A percentile compares a stretch with the other conserved stretches of the same genome.
phyloP scores from a whole-genome alignment of 1,284 basidiomycete species.

The Ceratobasidium sp. region DNA sequence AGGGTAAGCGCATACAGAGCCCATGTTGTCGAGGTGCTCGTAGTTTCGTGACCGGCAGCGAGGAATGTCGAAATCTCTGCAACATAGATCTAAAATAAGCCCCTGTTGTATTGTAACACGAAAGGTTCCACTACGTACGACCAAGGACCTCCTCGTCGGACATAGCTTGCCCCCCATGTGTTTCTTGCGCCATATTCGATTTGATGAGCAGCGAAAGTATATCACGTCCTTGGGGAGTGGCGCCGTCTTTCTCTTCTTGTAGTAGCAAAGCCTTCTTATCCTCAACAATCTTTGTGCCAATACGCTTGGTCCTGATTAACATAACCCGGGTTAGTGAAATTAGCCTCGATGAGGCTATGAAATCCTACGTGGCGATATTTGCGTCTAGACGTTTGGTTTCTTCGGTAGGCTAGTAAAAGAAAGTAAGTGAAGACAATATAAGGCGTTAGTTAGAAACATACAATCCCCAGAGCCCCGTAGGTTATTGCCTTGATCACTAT shows the following conservation, averaged over 20 bases:
- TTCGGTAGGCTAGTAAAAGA: slow-evolving; percentile 50
- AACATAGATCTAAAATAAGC: background rate
- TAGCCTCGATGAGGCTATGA: slow-evolving; percentile 29
- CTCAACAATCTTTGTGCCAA: slow-evolving; percentile 56
- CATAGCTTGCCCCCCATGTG: slow-evolving; percentile 47
- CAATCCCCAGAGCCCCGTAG: background rate
- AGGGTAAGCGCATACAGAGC: slow-evolving; percentile 59
- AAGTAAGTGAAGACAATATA: slow-evolving; percentile 46
- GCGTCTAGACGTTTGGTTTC: slow-evolving; percentile 24
- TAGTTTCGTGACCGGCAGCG: slow-evolving; percentile 44
- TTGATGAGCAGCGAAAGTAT: slow-evolving; percentile 51
- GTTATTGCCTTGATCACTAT: background rate
- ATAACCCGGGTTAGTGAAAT: slow-evolving; percentile 28
- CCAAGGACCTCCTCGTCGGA: slow-evolving; percentile 45
- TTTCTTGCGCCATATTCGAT: slow-evolving; percentile 59
- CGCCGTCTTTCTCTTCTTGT: slow-evolving; percentile 38
- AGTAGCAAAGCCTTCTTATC: slow-evolving; percentile 57
- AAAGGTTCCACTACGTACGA: slow-evolving; percentile 28
- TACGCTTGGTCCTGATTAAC: slow-evolving; percentile 51
- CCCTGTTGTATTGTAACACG: background rate
- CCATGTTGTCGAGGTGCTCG: slow-evolving; percentile 56
- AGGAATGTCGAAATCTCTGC: slow-evolving; percentile 29
- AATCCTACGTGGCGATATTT: slow-evolving; percentile 12
- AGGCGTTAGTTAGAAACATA: background rate
- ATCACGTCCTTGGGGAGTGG: slow-evolving; percentile 51